Conservation (phyloP, 1,284 basidiomycete genomes). For the Sanguinoderma infundibulare region DNA sequence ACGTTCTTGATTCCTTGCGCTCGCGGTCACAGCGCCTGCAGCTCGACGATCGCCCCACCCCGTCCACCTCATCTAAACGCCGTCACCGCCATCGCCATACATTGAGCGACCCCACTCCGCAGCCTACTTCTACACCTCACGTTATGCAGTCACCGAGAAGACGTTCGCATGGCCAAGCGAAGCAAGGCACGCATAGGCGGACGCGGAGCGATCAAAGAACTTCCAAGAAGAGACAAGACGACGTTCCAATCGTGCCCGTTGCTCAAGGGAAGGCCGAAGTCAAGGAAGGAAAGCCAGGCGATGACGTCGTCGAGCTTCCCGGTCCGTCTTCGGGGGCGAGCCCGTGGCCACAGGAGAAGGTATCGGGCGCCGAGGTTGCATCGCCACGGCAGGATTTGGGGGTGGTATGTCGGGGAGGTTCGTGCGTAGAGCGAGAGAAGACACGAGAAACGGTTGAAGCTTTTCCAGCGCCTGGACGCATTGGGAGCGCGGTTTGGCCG, state of each 20-base stretch:
- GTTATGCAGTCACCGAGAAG: not conserved
- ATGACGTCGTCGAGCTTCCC: not conserved
- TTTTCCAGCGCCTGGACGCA: not conserved
- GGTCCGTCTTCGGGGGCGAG: not conserved
- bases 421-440: not conserved
- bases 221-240: not conserved
- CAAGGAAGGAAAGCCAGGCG: not conserved
- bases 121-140: not conserved
- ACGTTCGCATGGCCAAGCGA: not conserved
- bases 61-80: not conserved
- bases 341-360: not conserved
- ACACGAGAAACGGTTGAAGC: not conserved
- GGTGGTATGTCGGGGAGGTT: not conserved
- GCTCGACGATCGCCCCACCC: not conserved
- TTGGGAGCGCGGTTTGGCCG: not conserved
- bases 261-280: not conserved
- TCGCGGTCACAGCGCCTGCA: not conserved
- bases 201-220: not conserved
- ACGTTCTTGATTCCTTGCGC: not conserved
- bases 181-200: not conserved
- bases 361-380: not conserved
- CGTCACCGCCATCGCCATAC: not conserved
- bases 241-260: not conserved
- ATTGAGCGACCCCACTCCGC: not conserved
- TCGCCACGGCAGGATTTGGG: not conserved